Base-by-base conservation (phyloP, 768 basidiomycete species). In the Tylopilus sp. region DNA sequence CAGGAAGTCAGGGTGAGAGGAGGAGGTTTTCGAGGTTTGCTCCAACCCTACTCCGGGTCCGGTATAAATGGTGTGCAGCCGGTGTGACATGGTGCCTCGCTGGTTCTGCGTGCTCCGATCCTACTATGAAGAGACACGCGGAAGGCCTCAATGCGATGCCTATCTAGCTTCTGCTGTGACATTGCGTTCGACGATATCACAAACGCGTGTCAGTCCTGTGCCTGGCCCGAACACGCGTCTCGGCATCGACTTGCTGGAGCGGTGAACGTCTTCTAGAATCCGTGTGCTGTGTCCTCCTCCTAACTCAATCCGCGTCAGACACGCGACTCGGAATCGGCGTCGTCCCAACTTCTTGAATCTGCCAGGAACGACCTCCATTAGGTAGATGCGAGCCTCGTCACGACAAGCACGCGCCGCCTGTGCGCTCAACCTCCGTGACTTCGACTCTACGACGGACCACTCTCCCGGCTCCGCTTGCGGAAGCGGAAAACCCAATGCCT, bases 61-160 rank as follows among this genome's bases (percentile, higher is more conserved):
- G 24, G 50, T 64, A 60, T 64, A 62, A 57, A 64, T 58, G 65
- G 55, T 21, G 42, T 42, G 28, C 22, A 54, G 53, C 43, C 54
- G 50, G 52, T 55, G 63, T 58, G 64, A 52, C 55, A 53, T 54
- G 48, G 29, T 48, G 58, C 64, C 67, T 69, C 67, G 53, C 53
- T 61, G 61, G 53, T 60, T 44, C 68, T 69, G 67, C 65, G 36
- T 69, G 67, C 65, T 53, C 49, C 47, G 52, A 55, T 52, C 41
- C 52, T 60, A 58, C 58, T 52, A 45, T 40, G 48, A 50, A 54
- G 47, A 47, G 59, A 48, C 52, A 52, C 17, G 42, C 21, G 40
- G 13, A 34, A 31, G 34, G 9, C 31, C 31, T 50, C 36, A 44
- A 59, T 56, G 66, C 62, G 44, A 58, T 69, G 53, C 56, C 45